Base-by-base conservation (phyloP, 345 rosid species). In the Acer saccharum region DNA sequence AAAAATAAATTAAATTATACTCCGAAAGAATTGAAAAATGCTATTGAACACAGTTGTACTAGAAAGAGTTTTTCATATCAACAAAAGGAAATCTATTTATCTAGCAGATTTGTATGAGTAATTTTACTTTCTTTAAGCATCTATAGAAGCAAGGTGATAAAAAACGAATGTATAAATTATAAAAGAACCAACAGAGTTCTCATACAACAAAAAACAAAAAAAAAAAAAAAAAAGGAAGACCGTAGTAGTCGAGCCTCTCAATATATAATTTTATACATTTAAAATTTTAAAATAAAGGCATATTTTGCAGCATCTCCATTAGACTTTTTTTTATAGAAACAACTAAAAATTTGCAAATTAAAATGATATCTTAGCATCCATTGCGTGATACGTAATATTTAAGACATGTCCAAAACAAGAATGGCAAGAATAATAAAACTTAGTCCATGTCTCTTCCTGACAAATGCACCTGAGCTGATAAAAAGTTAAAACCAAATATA, bases 391-490 rank as follows among this genome's bases (percentile, higher is more conserved):
- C 0, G 3, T 10, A 46, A 21, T 46, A 69, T 11, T 44, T 13
- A 64, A 48, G 27, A 68, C 1, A 20, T 67, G 50, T 46, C 25
- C n/a, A 50, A 52, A 70, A 70, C 44, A 46, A 68, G 3, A 68
- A 32, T 41, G 9, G 21, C 43, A 65, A 17, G 50, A 68, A 32
- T 2, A 48, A 46, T 23, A 70, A 21, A 48, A 48, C 10, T 13
- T 13, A 16, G 43, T 50, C 55, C 62, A 13, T 14, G 20, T 4
- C 50, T 39, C 70, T 68, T 43, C 54, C 69, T 14, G 54, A 68
- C 71, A 68, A 68, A 68, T 18, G 50, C 71, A 50, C 23, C 13
- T 11, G 61, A 29, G n/a, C 60, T 69, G 7, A 70, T 48, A 50
- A 50, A 35, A 65, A 12, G 60, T 14, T 52, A 52, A 23, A 44